Evolutionary conservation across 305 asterid genomes (phyloP).

Genomic region (Petunia hybrid): DNA sequence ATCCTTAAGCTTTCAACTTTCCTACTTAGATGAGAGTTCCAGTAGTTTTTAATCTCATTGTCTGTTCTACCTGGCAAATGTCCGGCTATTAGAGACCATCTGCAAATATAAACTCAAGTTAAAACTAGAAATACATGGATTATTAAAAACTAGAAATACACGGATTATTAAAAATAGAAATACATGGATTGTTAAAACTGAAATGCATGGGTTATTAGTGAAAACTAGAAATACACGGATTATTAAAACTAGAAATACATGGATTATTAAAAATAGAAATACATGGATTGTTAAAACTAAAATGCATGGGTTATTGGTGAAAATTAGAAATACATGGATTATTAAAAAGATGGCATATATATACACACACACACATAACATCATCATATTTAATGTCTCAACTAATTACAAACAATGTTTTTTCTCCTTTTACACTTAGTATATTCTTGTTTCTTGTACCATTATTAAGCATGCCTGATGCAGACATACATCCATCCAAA

Average conservation of each 20-base stretch:
- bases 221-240: too few species aligned
- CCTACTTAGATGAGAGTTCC: conserved; percentile 84
- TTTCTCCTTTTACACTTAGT: not conserved
- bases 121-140: not conserved
- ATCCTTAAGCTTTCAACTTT: conserved; percentile 51
- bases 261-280: not conserved
- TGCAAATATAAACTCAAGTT: conserved; percentile 30
- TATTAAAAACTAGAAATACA: not conserved
- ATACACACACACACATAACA: not conserved
- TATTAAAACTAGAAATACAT: too few species aligned
- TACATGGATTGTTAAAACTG: too few species aligned
- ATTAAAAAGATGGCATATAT: not conserved
- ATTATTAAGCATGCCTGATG: not conserved
- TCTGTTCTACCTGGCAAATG: conserved; percentile 91
- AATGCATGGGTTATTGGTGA: not conserved
- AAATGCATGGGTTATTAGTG: not conserved
- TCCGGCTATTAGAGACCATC: conserved; percentile 83
- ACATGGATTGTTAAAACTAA: not conserved
- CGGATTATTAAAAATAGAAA: not conserved
- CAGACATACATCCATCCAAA: not conserved
- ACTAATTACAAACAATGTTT: not conserved
- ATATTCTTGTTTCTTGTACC: not conserved
- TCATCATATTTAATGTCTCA: not conserved
- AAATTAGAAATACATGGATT: not conserved
- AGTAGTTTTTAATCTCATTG: conserved; percentile 85